phyloP scores from a whole-genome alignment of 2,329 filamentous ascomycete species.

The Calonectria pteridis region DNA sequence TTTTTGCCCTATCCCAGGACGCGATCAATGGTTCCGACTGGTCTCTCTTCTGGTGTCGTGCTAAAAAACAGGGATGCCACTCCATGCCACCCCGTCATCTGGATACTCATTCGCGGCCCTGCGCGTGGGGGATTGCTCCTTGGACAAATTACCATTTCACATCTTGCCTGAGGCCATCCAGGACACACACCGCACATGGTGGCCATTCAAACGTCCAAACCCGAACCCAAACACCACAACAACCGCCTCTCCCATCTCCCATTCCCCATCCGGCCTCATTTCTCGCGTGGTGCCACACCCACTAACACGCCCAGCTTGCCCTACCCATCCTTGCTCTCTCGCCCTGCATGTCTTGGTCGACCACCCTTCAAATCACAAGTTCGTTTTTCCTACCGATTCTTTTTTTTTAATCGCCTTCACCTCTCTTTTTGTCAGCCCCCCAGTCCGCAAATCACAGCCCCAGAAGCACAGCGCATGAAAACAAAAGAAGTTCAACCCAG shows the following conservation, averaged over 20 bases:
- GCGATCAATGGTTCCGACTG: slow-evolving; percentile 11
- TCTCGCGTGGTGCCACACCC: slow-evolving; percentile 17
- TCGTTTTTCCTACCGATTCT: background rate
- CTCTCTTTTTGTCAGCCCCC: background rate
- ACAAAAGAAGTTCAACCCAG: background rate
- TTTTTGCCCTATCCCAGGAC: background rate
- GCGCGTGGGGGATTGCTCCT: slow-evolving; percentile 6
- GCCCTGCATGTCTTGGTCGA: slow-evolving; percentile 25
- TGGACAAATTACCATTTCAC: slow-evolving; percentile 3
- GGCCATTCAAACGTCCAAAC: slow-evolving; percentile 12
- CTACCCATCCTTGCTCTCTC: background rate
- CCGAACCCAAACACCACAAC: slow-evolving; percentile 12
- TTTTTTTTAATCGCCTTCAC: background rate
- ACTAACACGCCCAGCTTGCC: background rate
- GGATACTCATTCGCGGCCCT: slow-evolving; percentile 16
- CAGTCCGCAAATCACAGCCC: background rate
- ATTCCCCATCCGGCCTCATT: slow-evolving; percentile 20
- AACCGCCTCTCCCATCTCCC: background rate
- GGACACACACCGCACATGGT: background rate
- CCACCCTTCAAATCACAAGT: background rate
- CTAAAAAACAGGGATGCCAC: slow-evolving; percentile 4
- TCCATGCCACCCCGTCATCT: background rate
- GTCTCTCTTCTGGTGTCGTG: slow-evolving; percentile 2
- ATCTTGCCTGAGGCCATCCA: background rate
- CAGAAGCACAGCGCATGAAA: background rate